Evolutionary conservation across 345 rosid genomes (phyloP).

Genomic region (Lepidium africanum): DNA sequence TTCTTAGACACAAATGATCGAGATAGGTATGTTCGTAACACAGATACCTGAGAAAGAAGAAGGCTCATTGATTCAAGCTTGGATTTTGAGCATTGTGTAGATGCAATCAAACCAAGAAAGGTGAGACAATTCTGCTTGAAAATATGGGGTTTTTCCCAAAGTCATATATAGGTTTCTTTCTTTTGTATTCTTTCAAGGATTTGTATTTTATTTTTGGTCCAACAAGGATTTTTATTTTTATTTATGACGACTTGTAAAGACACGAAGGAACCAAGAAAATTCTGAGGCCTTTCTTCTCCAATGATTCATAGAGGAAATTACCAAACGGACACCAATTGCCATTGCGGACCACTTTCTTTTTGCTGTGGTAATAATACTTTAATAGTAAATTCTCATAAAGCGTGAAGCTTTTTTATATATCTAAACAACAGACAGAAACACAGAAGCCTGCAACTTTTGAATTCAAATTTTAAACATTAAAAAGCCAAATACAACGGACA

Average conservation of each 20-base stretch:
- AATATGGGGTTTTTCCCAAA: background rate
- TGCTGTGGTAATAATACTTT: background rate
- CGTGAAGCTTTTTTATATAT: background rate
- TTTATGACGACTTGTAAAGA: too few species aligned
- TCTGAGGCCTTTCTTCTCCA: too few species aligned
- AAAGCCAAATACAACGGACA: slow-evolving; percentile 21
- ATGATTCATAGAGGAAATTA: background rate
- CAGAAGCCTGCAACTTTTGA: slow-evolving; percentile 12
- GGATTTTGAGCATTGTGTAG: slow-evolving; percentile 14
- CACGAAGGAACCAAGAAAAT: background rate
- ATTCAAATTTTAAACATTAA: slow-evolving; percentile 28
- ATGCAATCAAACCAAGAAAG: slow-evolving; percentile 1
- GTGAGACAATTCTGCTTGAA: slow-evolving; percentile 9
- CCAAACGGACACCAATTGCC: background rate
- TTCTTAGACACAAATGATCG: slow-evolving; percentile 37
- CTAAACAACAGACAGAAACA: background rate
- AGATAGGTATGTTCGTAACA: slow-evolving; percentile 38
- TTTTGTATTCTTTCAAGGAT: slow-evolving; percentile 2
- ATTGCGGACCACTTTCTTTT: background rate
- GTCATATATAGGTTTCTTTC: slow-evolving; percentile 11
- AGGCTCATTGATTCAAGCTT: background rate
- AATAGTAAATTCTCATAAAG: background rate
- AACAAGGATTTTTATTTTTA: too few species aligned
- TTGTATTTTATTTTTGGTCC: background rate
- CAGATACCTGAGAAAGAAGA: slow-evolving; percentile 34